Conservation (phyloP, 2,329 filamentous ascomycete species). For the Colletotrichum cuscutae region DNA sequence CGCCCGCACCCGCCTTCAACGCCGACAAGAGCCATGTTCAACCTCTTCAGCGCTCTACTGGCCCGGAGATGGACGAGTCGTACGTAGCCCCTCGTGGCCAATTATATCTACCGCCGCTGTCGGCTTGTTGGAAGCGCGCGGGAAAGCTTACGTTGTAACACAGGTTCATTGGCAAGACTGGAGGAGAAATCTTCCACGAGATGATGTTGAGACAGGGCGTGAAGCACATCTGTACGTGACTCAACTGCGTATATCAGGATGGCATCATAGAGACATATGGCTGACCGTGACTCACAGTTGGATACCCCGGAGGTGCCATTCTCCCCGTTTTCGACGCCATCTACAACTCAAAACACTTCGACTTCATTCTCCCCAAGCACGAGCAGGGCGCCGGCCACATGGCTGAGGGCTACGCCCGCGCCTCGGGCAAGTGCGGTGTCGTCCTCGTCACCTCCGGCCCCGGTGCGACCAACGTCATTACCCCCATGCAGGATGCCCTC, state of each 20-base stretch:
- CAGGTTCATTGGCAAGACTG: constrained; percentile 92
- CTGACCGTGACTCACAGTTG: constrained; percentile 61
- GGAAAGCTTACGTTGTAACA: constrained; percentile 20
- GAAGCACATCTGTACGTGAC: constrained; percentile 88
- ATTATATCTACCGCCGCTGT: constrained; percentile 21
- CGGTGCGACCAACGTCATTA: constrained; percentile 95
- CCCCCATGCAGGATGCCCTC: constrained; percentile 94
- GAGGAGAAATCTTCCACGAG: constrained; percentile 97
- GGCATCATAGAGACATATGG: neutral
- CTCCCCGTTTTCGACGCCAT: constrained; percentile 98
- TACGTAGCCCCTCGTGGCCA: constrained; percentile 56
- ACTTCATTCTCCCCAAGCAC: constrained; percentile 94
- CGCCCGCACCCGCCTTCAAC: constrained; percentile 73
- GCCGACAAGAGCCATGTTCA: constrained; percentile 70
- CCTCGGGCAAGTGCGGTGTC: constrained; percentile 92
- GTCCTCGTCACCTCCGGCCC: constrained; percentile 97
- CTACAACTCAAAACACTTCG: constrained; percentile 96
- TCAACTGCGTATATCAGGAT: neutral
- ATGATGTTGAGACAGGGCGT: constrained; percentile 97
- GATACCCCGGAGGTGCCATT: constrained; percentile 95
- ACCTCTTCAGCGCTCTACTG: constrained; percentile 70
- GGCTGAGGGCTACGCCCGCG: constrained; percentile 96
- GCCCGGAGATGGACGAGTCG: constrained; percentile 82
- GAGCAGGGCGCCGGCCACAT: constrained; percentile 99
- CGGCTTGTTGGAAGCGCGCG: constrained; percentile 24